Conservation (phyloP, 306 rosid genomes). For the Trifolium subterraneum region DNA sequence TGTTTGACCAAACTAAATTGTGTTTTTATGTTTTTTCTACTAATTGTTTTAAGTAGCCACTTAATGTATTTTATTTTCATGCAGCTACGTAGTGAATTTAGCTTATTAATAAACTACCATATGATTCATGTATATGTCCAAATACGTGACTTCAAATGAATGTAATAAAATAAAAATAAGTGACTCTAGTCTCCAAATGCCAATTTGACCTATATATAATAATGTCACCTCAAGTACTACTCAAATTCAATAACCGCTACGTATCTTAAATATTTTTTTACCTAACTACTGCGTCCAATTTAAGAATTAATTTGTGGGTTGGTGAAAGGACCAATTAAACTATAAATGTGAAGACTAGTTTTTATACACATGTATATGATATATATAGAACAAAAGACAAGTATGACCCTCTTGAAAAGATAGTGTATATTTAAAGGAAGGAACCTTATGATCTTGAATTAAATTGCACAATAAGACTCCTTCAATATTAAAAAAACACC, state of each 20-base stretch:
- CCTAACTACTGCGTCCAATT: conserved; percentile 7
- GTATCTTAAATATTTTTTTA: neutral
- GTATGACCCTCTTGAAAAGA: conserved; percentile 1
- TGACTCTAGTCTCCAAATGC: neutral
- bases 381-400: neutral
- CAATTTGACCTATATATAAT: neutral
- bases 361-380: neutral
- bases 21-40: neutral
- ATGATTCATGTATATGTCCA: neutral
- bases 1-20: neutral
- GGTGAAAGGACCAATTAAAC: conserved; percentile 30
- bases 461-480: conserved; percentile 37
- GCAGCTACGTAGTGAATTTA: conserved; percentile 1
- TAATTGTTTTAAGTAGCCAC: conserved; percentile 10
- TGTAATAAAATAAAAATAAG: neutral
- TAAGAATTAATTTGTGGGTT: conserved; percentile 6
- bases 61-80: conserved; percentile 34
- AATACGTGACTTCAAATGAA: neutral
- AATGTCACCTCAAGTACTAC: neutral
- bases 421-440: conserved; percentile 52
- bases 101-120: neutral
- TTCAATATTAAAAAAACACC: conserved; percentile 19
- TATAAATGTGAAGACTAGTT: conserved; percentile 17
- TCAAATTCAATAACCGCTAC: neutral
- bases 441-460: conserved; percentile 44